Percentiles rank a stretch among this genome's conserved stretches.
These are phyloP conservation scores for Prosopis cineraria DNA, from an alignment of 306 rosid species.

Conservation along the genomic window DNA sequence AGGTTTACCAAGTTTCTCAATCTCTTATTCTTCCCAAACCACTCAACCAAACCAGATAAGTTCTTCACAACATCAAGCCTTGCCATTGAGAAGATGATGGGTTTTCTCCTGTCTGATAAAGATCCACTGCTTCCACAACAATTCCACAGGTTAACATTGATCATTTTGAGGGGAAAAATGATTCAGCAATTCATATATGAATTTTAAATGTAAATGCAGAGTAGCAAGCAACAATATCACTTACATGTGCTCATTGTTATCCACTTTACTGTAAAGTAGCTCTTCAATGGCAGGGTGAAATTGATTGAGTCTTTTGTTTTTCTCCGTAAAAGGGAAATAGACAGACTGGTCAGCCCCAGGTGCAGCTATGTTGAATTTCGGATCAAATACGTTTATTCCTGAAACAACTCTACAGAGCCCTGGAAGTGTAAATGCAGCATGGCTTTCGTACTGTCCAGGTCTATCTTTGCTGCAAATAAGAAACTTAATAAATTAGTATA, in stretches of 20 bases:
- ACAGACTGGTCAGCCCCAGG: constrained; percentile 91
- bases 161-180: background rate
- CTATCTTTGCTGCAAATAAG: constrained; percentile 74
- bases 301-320: constrained; percentile 52
- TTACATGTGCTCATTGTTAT: constrained; percentile 77
- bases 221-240: constrained; percentile 27
- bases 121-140: constrained; percentile 60
- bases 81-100: constrained; percentile 92
- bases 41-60: constrained; percentile 72
- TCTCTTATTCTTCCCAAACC: constrained; percentile 80
- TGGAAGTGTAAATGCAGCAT: constrained; percentile 84
- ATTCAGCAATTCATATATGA: constrained; percentile 4
- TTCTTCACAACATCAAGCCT: constrained; percentile 90
- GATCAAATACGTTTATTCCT: constrained; percentile 90
- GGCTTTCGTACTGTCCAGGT: constrained; percentile 95
- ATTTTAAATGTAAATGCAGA: background rate
- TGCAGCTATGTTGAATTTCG: constrained; percentile 89
- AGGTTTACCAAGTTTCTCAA: constrained; percentile 79
- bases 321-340: constrained; percentile 57
- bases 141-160: constrained; percentile 5
- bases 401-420: constrained; percentile 94
- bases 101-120: constrained; percentile 70
- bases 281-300: constrained; percentile 81
- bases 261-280: constrained; percentile 61
- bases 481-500: constrained; percentile 29